Conservation (phyloP, 176 grass and related monocot species). For the Alopecurus myosuroides region DNA sequence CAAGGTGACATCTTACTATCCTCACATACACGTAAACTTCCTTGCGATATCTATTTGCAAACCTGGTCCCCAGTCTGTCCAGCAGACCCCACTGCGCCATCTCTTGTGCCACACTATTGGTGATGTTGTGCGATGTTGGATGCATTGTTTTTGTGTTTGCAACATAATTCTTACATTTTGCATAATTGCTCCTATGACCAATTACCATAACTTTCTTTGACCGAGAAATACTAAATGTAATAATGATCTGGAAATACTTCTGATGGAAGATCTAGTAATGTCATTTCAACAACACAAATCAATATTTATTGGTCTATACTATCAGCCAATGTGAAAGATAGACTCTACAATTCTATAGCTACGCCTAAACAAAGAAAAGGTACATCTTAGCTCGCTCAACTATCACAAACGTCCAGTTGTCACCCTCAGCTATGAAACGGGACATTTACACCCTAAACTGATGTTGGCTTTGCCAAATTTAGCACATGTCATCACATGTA, state of each 20-base stretch:
- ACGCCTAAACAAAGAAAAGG: background rate
- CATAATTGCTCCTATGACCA: background rate
- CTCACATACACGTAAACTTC: background rate
- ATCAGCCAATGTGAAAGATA: background rate
- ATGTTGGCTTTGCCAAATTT: background rate
- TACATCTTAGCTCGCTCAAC: background rate
- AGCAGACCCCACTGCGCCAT: background rate
- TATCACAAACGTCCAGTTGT: background rate
- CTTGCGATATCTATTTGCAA: background rate
- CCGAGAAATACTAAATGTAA: background rate
- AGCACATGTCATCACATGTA: background rate
- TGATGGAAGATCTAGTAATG: too few species aligned
- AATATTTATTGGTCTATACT: background rate
- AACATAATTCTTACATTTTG: background rate
- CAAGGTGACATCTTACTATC: background rate
- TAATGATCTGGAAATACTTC: too few species aligned
- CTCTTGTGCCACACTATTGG: background rate
- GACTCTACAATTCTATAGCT: background rate
- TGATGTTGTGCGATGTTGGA: background rate
- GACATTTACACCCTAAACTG: slow-evolving; percentile 2
- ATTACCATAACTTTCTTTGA: background rate
- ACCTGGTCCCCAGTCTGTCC: background rate
- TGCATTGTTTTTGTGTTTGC: background rate
- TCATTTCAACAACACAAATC: background rate
- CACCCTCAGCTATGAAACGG: background rate